Conservation (phyloP, 768 basidiomycete genomes). For the Russula emetica region DNA sequence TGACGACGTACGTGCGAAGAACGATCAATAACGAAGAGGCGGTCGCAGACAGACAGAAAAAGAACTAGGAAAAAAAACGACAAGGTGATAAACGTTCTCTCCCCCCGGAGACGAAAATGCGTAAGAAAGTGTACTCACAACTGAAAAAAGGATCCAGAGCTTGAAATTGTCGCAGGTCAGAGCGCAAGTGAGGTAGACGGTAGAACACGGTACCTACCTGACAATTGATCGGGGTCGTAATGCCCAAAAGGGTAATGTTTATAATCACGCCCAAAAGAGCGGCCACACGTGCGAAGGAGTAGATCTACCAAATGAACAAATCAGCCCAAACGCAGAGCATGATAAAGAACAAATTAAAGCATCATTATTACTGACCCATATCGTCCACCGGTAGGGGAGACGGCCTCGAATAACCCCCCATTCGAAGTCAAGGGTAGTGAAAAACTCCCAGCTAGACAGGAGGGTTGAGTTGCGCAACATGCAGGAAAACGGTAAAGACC, state of each 20-base stretch:
- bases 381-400: not conserved
- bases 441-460: not conserved
- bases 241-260: not conserved
- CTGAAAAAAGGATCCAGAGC: not conserved
- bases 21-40: not conserved
- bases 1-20: constrained; percentile 5
- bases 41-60: not conserved
- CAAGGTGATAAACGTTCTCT: not conserved
- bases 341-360: not conserved
- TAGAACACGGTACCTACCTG: not conserved
- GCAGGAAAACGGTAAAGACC: not conserved
- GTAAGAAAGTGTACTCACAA: not conserved
- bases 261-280: not conserved
- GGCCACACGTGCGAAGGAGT: not conserved
- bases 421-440: not conserved
- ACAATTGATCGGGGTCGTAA: not conserved
- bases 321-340: not conserved
- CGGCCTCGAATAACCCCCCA: not conserved
- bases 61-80: not conserved
- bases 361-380: not conserved
- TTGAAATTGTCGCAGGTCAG: not conserved
- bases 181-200: not conserved
- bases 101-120: not conserved
- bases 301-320: not conserved
- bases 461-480: not conserved